Conservation (phyloP, 1,284 basidiomycete species). For the Sporisorium sorghi region DNA sequence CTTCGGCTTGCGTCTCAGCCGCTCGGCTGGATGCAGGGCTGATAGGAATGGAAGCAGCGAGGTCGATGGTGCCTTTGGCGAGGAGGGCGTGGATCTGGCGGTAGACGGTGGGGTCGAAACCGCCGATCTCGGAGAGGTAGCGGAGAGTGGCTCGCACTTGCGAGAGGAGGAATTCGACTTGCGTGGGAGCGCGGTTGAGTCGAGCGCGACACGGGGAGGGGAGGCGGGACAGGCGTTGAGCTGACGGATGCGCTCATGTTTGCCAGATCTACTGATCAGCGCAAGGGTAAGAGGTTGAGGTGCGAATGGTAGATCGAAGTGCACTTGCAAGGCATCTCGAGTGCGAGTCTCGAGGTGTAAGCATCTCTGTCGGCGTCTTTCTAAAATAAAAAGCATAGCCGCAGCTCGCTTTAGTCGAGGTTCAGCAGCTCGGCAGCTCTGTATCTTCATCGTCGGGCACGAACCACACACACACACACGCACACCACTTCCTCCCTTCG, state of each 20-base stretch:
- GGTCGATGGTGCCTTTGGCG: constrained; percentile 1
- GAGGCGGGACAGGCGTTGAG: constrained; percentile 19
- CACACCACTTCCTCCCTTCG: too few species aligned
- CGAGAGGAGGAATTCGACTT: constrained; percentile 28
- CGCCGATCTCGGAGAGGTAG: constrained; percentile 27
- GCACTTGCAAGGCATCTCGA: not conserved
- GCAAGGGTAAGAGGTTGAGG: not conserved
- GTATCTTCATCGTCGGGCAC: too few species aligned
- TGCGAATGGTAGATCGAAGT: not conserved
- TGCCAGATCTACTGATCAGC: too few species aligned
- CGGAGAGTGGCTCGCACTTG: constrained; percentile 26
- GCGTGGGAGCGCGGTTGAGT: constrained; percentile 19
- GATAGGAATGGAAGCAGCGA: too few species aligned
- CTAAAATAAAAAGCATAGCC: constrained; percentile 13
- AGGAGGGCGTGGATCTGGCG: constrained; percentile 27
- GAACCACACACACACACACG: too few species aligned
- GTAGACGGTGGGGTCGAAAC: constrained; percentile 15
- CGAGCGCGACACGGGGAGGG: constrained; percentile 17
- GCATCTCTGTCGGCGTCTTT: not conserved
- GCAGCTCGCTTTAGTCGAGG: constrained; percentile 12
- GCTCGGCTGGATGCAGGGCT: not conserved
- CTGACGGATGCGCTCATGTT: constrained; percentile 16
- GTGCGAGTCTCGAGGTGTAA: not conserved
- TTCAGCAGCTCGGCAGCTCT: not conserved
- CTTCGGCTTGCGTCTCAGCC: constrained; percentile 8